These are phyloP conservation scores for Euryodendron excelsum DNA, from an alignment of 148 eudicot genomes.

Conservation along the genomic window DNA sequence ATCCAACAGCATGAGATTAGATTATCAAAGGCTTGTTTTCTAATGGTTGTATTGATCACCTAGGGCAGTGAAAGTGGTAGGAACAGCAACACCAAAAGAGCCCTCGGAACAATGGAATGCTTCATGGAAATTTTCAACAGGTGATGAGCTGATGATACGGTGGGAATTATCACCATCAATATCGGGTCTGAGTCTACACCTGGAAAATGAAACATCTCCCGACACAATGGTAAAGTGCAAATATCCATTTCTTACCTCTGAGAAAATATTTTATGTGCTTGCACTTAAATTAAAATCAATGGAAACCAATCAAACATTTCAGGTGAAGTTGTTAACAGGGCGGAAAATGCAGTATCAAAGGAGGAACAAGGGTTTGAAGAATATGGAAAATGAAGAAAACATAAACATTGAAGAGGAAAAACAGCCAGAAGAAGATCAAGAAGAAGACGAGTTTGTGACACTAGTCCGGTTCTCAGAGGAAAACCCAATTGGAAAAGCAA, in stretches of 20 bases:
- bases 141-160: conserved; percentile 57
- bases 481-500: conserved; percentile 77
- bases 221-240: conserved; percentile 41
- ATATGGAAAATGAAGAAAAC: conserved; percentile 12
- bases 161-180: conserved; percentile 43
- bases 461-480: conserved; percentile 74
- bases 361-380: conserved; percentile 16
- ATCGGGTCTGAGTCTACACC: conserved; percentile 37
- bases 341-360: conserved; percentile 66
- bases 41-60: conserved; percentile 20
- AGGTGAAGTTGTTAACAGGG: conserved; percentile 70
- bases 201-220: conserved; percentile 32
- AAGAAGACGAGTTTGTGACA: conserved; percentile 73
- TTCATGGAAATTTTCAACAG: conserved; percentile 72
- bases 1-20: background rate
- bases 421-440: conserved; percentile 17
- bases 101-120: conserved; percentile 55
- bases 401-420: conserved; percentile 10
- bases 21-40: background rate
- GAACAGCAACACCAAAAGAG: conserved; percentile 72
- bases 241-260: background rate
- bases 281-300: background rate
- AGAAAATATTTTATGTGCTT: background rate
- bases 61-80: conserved; percentile 77
- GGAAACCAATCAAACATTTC: conserved; percentile 12